Percentiles rank a stretch among this genome's conserved stretches.
These are phyloP conservation scores for Leccinum sublutescens DNA, from an alignment of 768 basidiomycete genomes.

Conservation along the genomic window DNA sequence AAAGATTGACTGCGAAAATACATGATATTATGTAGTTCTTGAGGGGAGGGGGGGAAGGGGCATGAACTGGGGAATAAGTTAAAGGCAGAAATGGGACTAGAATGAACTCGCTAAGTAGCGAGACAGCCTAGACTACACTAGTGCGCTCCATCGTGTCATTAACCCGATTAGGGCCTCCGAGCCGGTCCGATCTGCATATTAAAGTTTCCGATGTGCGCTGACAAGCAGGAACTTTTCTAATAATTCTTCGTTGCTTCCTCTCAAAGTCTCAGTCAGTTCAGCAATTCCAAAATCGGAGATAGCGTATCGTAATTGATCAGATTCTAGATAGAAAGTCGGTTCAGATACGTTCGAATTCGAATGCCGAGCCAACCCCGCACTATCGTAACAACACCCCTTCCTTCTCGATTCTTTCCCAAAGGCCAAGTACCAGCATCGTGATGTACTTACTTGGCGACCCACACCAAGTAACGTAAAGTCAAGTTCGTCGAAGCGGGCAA, in stretches of 20 bases:
- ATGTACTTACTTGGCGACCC: background rate
- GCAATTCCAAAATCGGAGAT: background rate
- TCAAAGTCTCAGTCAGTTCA: too few relatives aligned
- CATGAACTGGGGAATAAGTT: conserved; percentile 5
- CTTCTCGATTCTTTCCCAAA: background rate
- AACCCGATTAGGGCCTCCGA: background rate
- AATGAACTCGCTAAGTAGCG: background rate
- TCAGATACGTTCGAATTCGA: background rate
- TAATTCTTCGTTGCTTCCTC: too few relatives aligned
- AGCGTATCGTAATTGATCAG: background rate
- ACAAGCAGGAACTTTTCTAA: background rate
- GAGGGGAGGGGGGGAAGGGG: conserved; percentile 1
- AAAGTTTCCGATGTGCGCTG: background rate
- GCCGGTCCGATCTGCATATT: background rate
- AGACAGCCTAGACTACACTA: background rate
- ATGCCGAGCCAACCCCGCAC: background rate
- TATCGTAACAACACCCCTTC: background rate
- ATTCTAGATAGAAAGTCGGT: background rate
- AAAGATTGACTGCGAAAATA: background rate
- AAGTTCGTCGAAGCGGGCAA: background rate
- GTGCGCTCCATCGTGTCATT: background rate
- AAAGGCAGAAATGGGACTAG: background rate
- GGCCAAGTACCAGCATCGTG: background rate
- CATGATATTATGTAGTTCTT: conserved; percentile 11
- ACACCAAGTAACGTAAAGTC: background rate